phyloP scores from a whole-genome alignment of 345 rosid genomes.

The Triadica sebifera region DNA sequence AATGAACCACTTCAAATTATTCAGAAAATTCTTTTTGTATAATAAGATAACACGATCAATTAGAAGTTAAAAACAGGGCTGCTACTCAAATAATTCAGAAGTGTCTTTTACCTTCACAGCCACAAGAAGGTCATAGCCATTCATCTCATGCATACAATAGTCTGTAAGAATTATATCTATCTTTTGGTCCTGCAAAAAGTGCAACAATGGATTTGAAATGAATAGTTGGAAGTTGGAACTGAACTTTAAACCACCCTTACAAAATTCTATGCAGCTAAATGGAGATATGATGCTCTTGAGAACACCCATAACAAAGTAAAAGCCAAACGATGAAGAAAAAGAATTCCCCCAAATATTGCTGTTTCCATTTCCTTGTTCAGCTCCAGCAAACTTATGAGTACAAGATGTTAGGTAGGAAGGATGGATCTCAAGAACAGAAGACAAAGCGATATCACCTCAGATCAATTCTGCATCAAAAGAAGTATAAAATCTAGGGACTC shows the following conservation, averaged over 20 bases:
- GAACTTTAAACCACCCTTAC: background rate
- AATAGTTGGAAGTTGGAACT: background rate
- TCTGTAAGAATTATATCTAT: conserved; percentile 19
- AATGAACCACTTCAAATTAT: background rate
- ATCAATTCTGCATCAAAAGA: background rate
- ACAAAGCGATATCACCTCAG: background rate
- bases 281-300: background rate
- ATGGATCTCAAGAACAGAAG: background rate
- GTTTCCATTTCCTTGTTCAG: background rate
- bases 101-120: conserved; percentile 18
- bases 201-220: background rate
- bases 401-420: background rate
- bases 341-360: background rate
- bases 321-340: background rate
- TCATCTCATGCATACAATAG: conserved; percentile 24
- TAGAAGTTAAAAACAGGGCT: background rate
- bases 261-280: background rate
- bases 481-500: background rate
- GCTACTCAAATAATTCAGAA: background rate
- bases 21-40: background rate
- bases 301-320: background rate
- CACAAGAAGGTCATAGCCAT: conserved; percentile 20
- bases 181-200: conserved; percentile 11
- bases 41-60: background rate
- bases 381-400: background rate